These are phyloP conservation scores for Gentiana macrophylla DNA, from an alignment of 257 asterid genomes.

Conservation along the genomic window DNA sequence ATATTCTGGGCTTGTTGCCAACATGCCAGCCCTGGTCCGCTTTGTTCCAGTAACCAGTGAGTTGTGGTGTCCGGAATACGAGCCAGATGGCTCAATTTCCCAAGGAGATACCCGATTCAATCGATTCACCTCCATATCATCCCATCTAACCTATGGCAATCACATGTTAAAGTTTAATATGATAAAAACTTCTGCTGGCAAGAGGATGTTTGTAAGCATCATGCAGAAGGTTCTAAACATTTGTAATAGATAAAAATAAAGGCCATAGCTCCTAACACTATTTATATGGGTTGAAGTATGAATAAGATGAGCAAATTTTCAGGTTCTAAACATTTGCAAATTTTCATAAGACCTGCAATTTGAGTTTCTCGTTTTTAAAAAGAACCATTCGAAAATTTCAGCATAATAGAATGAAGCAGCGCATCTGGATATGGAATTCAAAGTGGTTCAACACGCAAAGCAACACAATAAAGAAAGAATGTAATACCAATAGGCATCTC, in stretches of 20 bases:
- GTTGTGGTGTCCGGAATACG: conserved; percentile 50
- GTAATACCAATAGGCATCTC: conserved; percentile 78
- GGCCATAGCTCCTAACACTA: too few species aligned
- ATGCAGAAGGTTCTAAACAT: neutral
- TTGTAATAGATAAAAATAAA: too few species aligned
- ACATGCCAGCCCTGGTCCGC: conserved; percentile 61
- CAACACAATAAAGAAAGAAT: neutral
- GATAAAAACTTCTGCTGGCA: neutral
- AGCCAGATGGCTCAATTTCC: conserved; percentile 81
- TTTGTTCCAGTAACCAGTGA: conserved; percentile 54
- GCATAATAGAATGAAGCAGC: neutral
- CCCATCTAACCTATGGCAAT: conserved; percentile 87
- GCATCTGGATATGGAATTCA: neutral
- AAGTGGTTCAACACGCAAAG: neutral
- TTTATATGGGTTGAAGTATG: too few species aligned
- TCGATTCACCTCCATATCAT: conserved; percentile 64
- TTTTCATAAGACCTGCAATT: too few species aligned
- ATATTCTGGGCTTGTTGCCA: conserved; percentile 42
- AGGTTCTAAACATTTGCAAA: too few species aligned
- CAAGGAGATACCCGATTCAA: conserved; percentile 90
- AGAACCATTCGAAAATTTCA: too few species aligned
- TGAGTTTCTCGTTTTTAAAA: too few species aligned
- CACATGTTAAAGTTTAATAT: conserved; percentile 4
- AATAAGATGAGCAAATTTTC: too few species aligned
- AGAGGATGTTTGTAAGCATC: neutral